Conservation (phyloP, 202 grass and related monocot species). For the Carex arenaria region DNA sequence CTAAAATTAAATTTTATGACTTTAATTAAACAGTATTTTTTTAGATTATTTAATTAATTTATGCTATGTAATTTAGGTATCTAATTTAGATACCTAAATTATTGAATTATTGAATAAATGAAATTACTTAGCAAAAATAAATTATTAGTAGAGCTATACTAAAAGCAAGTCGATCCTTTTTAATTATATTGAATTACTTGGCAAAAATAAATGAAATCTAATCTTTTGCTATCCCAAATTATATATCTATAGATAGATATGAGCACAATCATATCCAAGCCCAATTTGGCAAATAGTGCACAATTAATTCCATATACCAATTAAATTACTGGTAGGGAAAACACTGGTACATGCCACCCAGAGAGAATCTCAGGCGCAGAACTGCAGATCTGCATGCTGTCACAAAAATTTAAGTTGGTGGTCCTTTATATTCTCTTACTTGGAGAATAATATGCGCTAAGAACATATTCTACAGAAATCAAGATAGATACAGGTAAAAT, state of each 20-base stretch:
- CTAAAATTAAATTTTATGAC: too few relatives aligned
- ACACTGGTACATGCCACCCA: background rate
- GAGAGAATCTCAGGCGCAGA: background rate
- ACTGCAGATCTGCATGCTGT: background rate
- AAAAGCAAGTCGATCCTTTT: too few relatives aligned
- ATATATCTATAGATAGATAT: background rate
- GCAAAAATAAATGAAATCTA: too few relatives aligned
- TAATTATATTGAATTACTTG: too few relatives aligned
- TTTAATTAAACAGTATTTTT: too few relatives aligned
- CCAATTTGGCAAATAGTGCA: slow-evolving; percentile 13
- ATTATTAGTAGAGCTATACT: too few relatives aligned
- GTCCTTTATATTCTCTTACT: background rate
- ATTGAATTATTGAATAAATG: too few relatives aligned
- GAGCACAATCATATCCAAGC: background rate
- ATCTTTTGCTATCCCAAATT: too few relatives aligned
- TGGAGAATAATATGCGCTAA: background rate
- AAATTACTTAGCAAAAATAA: too few relatives aligned
- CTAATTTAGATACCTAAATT: too few relatives aligned
- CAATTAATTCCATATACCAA: background rate
- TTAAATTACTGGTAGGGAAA: background rate
- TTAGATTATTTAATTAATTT: too few relatives aligned
- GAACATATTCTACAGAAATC: background rate
- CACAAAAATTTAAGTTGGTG: background rate
- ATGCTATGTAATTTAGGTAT: too few relatives aligned
- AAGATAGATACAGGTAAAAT: background rate